Conservation (phyloP, 805 yeast species). For the Candida palmyrensis region DNA sequence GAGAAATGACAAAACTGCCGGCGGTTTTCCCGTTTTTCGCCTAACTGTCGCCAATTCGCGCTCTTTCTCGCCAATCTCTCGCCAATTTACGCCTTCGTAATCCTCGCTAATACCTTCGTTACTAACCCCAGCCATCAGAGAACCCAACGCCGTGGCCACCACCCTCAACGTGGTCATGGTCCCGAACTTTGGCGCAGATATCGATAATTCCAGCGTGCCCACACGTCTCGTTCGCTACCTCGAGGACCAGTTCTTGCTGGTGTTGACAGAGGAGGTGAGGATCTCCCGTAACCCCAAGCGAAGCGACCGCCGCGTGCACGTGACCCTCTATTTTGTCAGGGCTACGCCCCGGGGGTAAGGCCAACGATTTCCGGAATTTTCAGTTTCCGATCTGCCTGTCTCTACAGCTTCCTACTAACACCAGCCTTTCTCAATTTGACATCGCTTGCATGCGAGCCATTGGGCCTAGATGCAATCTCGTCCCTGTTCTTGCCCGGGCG, state of each 20-base stretch:
- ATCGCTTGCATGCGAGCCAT: constrained; percentile 68
- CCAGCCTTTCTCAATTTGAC: constrained; percentile 58
- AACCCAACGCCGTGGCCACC: constrained; percentile 7
- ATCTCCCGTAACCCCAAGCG: constrained; percentile 19
- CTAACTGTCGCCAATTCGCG: no score
- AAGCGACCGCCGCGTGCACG: constrained; percentile 68
- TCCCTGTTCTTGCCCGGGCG: constrained; percentile 79
- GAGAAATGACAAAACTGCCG: no score
- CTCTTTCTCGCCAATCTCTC: no score
- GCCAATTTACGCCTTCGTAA: no score
- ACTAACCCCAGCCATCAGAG: neutral
- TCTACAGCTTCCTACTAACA: no score
- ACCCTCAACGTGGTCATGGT: constrained; percentile 1
- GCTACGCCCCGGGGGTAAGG: constrained; percentile 56
- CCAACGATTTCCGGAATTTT: no score
- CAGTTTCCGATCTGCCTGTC: no score
- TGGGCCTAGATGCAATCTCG: constrained; percentile 66
- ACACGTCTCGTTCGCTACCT: constrained; percentile 52
- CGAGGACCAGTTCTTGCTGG: constrained; percentile 69
- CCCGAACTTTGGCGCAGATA: constrained; percentile 14
- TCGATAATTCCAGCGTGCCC: constrained; percentile 15
- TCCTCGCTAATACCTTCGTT: neutral
- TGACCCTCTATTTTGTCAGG: constrained; percentile 71
- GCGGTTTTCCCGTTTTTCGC: no score
- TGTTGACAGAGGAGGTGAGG: constrained; percentile 58